These are phyloP conservation scores for Eucalyptus lansdowneana DNA, from an alignment of 345 rosid genomes.

Conservation along the genomic window DNA sequence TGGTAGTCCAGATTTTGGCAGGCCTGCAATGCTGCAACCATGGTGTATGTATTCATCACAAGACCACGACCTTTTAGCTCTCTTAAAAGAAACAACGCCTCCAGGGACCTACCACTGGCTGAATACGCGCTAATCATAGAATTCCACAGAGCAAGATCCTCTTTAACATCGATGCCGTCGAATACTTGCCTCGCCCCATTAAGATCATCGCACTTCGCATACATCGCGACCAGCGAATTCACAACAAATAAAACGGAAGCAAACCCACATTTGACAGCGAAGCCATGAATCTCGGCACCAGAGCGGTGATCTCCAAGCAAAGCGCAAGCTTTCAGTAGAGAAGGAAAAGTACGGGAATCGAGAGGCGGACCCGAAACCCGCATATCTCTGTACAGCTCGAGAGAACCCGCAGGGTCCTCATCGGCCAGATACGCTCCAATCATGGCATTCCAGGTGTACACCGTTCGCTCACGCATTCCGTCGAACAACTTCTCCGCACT, in stretches of 20 bases:
- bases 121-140: constrained; percentile 63
- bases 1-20: constrained; percentile 27
- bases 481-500: constrained; percentile 58
- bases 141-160: constrained; percentile 69
- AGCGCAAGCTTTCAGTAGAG: constrained; percentile 52
- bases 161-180: constrained; percentile 21
- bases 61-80: constrained; percentile 40
- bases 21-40: constrained; percentile 65
- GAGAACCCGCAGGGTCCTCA: constrained; percentile 31
- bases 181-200: constrained; percentile 50
- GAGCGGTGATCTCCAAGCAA: constrained; percentile 15
- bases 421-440: constrained; percentile 54
- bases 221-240: constrained; percentile 69
- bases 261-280: constrained; percentile 36
- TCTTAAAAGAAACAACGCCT: constrained; percentile 51
- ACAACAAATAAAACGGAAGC: constrained; percentile 27
- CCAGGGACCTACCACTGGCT: constrained; percentile 19
- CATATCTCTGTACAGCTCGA: constrained; percentile 36
- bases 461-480: constrained; percentile 42
- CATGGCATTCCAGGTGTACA: constrained; percentile 77
- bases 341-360: constrained; percentile 53
- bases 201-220: constrained; percentile 63
- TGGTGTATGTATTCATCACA: constrained; percentile 31
- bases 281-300: constrained; percentile 57
- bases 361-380: constrained; percentile 28